Conservation (phyloP, 1,284 basidiomycete species). For the Mycosarcoma mackinlayi region DNA sequence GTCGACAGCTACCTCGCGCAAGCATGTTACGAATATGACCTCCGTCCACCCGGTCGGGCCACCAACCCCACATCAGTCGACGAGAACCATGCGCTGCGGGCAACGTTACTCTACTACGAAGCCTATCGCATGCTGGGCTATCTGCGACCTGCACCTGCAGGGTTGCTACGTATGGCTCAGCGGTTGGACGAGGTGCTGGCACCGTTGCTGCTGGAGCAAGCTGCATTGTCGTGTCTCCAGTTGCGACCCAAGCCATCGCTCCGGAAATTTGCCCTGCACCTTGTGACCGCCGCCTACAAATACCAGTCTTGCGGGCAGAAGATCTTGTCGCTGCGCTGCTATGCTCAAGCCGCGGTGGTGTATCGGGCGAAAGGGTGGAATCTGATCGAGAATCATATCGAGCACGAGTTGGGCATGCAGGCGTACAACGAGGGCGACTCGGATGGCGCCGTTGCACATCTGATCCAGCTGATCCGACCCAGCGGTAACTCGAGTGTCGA, state of each 20-base stretch:
- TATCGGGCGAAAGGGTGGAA: conserved; percentile 68
- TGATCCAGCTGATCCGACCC: conserved; percentile 63
- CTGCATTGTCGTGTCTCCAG: conserved; percentile 70
- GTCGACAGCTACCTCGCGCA: conserved; percentile 54
- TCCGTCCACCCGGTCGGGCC: conserved; percentile 16
- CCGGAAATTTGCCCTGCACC: conserved; percentile 70
- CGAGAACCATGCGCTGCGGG: conserved; percentile 48
- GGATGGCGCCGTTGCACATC: conserved; percentile 70
- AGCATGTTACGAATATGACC: conserved; percentile 39
- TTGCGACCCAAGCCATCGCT: conserved; percentile 61
- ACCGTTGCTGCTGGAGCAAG: conserved; percentile 72
- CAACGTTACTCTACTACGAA: conserved; percentile 61
- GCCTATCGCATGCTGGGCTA: conserved; percentile 48
- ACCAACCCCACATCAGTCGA: conserved; percentile 8
- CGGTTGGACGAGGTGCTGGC: conserved; percentile 71
- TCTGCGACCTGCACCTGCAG: conserved; percentile 45
- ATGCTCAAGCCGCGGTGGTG: conserved; percentile 40
- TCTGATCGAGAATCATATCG: conserved; percentile 70
- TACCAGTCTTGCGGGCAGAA: conserved; percentile 73
- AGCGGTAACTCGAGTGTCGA: conserved; percentile 52
- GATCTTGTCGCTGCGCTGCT: conserved; percentile 47
- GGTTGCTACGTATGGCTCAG: conserved; percentile 51
- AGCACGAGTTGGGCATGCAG: conserved; percentile 71
- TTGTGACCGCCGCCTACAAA: conserved; percentile 71
- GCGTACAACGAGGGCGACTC: conserved; percentile 72